Evolutionary conservation across 2,329 filamentous ascomycete genomes (phyloP).

Genomic region (Ascochyta fabae): DNA sequence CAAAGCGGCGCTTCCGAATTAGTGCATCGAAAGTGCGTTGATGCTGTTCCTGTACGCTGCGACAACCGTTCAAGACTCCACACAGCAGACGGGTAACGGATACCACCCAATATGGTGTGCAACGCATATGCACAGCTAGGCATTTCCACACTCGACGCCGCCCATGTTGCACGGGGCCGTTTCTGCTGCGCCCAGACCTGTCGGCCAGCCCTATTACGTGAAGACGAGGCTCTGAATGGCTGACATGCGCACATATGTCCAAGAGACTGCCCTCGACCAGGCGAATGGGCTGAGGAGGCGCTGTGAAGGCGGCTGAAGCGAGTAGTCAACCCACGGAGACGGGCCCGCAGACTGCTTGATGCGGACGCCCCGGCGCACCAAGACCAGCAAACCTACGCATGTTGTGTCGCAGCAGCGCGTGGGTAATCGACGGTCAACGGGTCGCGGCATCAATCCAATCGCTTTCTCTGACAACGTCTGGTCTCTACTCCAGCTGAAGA

Average conservation of each 20-base stretch:
- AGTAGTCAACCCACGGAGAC: slow-evolving; percentile 9
- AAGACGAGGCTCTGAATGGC: slow-evolving; percentile 3
- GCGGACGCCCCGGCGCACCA: slow-evolving; percentile 6
- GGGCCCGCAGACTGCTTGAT: slow-evolving; percentile 4
- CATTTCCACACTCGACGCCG: slow-evolving; percentile 6
- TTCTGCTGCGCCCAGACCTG: slow-evolving; percentile 12
- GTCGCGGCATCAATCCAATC: slow-evolving; percentile 2
- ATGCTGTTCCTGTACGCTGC: slow-evolving; percentile 7
- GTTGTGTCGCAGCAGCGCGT: slow-evolving; percentile 2
- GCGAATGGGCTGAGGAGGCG: slow-evolving; percentile 13
- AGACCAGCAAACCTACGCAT: neutral
- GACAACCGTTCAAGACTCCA: slow-evolving; percentile 6
- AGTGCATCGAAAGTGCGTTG: slow-evolving; percentile 5
- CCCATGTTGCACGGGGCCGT: slow-evolving; percentile 9
- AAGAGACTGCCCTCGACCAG: slow-evolving; percentile 3
- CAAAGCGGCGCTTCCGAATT: slow-evolving; percentile 13
- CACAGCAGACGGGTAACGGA: slow-evolving; percentile 6
- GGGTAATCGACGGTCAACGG: slow-evolving; percentile 3
- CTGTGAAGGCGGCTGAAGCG: slow-evolving; percentile 15
- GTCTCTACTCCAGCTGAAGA: slow-evolving; percentile 9
- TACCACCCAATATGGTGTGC: slow-evolving; percentile 15
- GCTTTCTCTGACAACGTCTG: neutral
- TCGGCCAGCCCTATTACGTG: slow-evolving; percentile 15
- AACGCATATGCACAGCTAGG: slow-evolving; percentile 13
- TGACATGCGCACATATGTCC: neutral